A percentile compares a stretch with the other conserved stretches of the same genome.
Conservation (phyloP, 495 filamentous ascomycete genomes). For the Penicillium psychrofluorescens region DNA sequence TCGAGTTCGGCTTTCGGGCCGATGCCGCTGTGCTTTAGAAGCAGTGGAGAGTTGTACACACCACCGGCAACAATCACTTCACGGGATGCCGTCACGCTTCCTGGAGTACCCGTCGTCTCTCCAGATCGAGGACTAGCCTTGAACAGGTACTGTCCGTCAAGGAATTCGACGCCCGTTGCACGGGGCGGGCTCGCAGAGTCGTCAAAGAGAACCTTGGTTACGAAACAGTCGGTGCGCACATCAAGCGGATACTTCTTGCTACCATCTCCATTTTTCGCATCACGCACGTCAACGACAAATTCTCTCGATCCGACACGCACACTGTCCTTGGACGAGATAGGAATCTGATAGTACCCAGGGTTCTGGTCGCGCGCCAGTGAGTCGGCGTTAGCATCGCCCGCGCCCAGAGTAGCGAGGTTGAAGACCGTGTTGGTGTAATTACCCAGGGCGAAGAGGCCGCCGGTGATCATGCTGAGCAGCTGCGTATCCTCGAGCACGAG, state of each 20-base stretch:
- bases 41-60: slow-evolving; percentile 52
- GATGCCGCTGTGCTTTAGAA: slow-evolving; percentile 59
- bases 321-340: slow-evolving; percentile 36
- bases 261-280: slow-evolving; percentile 44
- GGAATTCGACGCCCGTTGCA: slow-evolving; percentile 57
- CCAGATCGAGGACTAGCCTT: slow-evolving; percentile 42
- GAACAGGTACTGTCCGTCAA: slow-evolving; percentile 53
- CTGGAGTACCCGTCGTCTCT: slow-evolving; percentile 26
- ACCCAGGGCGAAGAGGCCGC: slow-evolving; percentile 45
- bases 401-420: slow-evolving; percentile 9
- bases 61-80: slow-evolving; percentile 57
- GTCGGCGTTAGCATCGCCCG: slow-evolving; percentile 37
- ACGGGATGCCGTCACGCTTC: slow-evolving; percentile 39
- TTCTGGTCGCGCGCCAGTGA: slow-evolving; percentile 26
- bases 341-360: slow-evolving; percentile 47
- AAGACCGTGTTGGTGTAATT: slow-evolving; percentile 26
- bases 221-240: slow-evolving; percentile 52
- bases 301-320: slow-evolving; percentile 46
- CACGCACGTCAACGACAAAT: slow-evolving; percentile 43
- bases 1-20: slow-evolving; percentile 44
- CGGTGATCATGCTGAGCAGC: slow-evolving; percentile 40
- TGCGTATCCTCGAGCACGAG: slow-evolving; percentile 45
- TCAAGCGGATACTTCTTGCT: slow-evolving; percentile 50
- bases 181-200: slow-evolving; percentile 30
- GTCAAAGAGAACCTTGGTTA: slow-evolving; percentile 53